Conservation (phyloP, 1,284 basidiomycete genomes). For the Moniliophthora roreri region DNA sequence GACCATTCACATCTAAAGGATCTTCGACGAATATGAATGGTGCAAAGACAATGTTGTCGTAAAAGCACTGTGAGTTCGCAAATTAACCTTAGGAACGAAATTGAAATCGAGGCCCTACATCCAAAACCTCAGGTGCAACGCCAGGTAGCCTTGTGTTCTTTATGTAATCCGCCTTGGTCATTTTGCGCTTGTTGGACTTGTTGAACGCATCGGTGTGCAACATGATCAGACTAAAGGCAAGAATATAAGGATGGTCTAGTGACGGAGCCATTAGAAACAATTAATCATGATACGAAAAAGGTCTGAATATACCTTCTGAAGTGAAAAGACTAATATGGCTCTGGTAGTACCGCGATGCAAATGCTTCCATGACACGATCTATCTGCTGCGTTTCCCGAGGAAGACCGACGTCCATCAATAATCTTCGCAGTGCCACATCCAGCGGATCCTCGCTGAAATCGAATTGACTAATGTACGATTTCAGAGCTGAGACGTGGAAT, state of each 20-base stretch:
- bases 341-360: slow-evolving; percentile 81
- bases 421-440: slow-evolving; percentile 88
- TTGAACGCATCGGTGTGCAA: slow-evolving; percentile 98
- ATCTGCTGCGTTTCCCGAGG: slow-evolving; percentile 98
- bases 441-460: slow-evolving; percentile 82
- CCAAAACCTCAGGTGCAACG: slow-evolving; percentile 80
- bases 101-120: slow-evolving; percentile 49
- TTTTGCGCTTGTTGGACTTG: slow-evolving; percentile 95
- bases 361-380: slow-evolving; percentile 95
- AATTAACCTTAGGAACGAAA: no score
- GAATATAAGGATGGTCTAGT: slow-evolving; percentile 91
- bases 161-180: slow-evolving; percentile 93
- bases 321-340: slow-evolving; percentile 86
- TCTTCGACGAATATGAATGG: slow-evolving; percentile 98
- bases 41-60: slow-evolving; percentile 93
- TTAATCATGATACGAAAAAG: slow-evolving; percentile 1
- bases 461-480: slow-evolving; percentile 76
- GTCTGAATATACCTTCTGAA: slow-evolving; percentile 59
- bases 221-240: slow-evolving; percentile 99
- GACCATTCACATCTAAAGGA: slow-evolving; percentile 67
- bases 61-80: slow-evolving; percentile 72
- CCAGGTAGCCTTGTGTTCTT: slow-evolving; percentile 91
- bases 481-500: slow-evolving; percentile 74
- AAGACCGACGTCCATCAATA: slow-evolving; percentile 90
- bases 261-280: slow-evolving; percentile 5